Percentiles rank a stretch among this genome's conserved stretches.
Evolutionary conservation across 495 filamentous ascomycete species (phyloP).

Genomic region (Cercophora newfieldiana): DNA sequence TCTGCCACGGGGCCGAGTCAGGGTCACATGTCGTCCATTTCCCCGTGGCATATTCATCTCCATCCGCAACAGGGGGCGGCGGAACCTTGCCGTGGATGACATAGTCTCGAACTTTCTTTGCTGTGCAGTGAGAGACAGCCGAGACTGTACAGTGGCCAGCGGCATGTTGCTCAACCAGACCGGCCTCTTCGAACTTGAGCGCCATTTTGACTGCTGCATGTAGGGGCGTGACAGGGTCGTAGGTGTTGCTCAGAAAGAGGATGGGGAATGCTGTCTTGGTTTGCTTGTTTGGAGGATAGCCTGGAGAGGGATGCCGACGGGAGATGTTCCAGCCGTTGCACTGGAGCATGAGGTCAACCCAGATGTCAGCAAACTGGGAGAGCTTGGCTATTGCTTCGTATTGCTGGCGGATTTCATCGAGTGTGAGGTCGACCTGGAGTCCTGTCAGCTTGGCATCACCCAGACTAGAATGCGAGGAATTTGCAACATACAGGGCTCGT

Average conservation of each 20-base stretch:
- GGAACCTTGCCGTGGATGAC: slow-evolving; percentile 42
- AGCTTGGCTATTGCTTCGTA: slow-evolving; percentile 38
- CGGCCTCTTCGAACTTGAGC: slow-evolving; percentile 44
- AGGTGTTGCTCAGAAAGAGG: slow-evolving; percentile 58
- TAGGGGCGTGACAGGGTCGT: slow-evolving; percentile 63
- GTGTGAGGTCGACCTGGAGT: slow-evolving; percentile 39
- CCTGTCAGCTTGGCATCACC: background rate
- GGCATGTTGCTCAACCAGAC: slow-evolving; percentile 46
- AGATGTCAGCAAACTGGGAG: slow-evolving; percentile 49
- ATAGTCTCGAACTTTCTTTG: slow-evolving; percentile 40
- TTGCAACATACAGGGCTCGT: slow-evolving; percentile 31
- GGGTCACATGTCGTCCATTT: slow-evolving; percentile 44
- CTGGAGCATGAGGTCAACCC: slow-evolving; percentile 41
- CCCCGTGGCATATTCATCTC: slow-evolving; percentile 27
- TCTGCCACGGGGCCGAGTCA: slow-evolving; percentile 38
- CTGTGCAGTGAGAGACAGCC: slow-evolving; percentile 42
- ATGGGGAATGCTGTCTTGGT: slow-evolving; percentile 58
- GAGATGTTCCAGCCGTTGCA: slow-evolving; percentile 47
- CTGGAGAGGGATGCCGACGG: background rate
- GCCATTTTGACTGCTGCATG: slow-evolving; percentile 53
- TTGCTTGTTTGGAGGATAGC: background rate
- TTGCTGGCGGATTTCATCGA: slow-evolving; percentile 33
- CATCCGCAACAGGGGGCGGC: slow-evolving; percentile 34
- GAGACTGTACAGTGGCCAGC: slow-evolving; percentile 47
- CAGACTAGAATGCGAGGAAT: background rate